Evolutionary conservation across 441 rosid genomes (phyloP), one percentile per base, ranked within the genome.

Genomic region (Eruca vesicaria): DNA sequence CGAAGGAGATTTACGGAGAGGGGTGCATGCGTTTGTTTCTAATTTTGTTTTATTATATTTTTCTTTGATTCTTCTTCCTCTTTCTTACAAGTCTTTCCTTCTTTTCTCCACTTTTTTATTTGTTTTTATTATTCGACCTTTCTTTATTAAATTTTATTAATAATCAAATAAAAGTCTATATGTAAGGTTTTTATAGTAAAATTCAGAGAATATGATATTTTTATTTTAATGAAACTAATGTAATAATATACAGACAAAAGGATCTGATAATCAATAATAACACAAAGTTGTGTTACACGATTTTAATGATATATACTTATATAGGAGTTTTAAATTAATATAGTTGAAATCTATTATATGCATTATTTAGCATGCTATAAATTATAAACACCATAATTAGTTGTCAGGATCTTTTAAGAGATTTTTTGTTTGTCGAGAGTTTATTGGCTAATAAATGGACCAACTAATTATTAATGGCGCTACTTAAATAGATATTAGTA

Each of bases 21-120:
- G 50, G 57, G n/a, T 76, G 79, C 79, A 76, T 76, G 79, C 75
- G 74, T 56, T 10, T 20, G 29, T 75, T 75, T 61, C 69, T 61
- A 50, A 52, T 75, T 74, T 33, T 74, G 63, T 33, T 74, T 60
- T 9, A 8, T 14, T 11, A 29, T 29, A 8, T 29, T 7, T n/a
- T 16, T 18, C 23, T 15, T 60, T 61, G 43, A 32, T 61, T 61
- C 65, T 32, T 61, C 45, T 61, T 61, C 45, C 43, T 61, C 45
- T 29, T 61, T 60, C 43, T 60, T 60, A 0, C 41, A 58, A 58
- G n/a, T 31, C 41, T 60, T 50, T 45, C 52, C 52, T 7, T 58
- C 21, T 59, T 58, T 29, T 28, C 11, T 28, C 6, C 6, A n/a
- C n/a, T n/a, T 7, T 59, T 59, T 15, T 7, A 0, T 29, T 29